A percentile compares a stretch with the other conserved stretches of the same genome.
Evolutionary conservation across 2,329 filamentous ascomycete species (phyloP).

Genomic region (Coniochaeta prunicola): DNA sequence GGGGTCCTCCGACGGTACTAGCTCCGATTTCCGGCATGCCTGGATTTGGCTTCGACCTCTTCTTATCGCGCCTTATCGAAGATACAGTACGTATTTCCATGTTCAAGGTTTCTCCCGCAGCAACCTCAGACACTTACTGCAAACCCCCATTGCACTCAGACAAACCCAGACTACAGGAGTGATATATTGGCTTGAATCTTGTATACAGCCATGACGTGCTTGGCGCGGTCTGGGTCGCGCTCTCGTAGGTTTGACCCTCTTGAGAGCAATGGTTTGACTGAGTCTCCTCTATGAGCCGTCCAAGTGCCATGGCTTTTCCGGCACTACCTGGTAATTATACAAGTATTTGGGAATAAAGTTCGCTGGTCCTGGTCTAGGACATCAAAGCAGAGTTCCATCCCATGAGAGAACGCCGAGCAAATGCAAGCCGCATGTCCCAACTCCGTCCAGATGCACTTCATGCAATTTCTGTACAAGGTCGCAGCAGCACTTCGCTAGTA

Average conservation of each 20-base stretch:
- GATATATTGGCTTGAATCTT: too few species aligned
- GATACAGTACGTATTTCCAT: too few species aligned
- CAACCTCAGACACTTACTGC: too few species aligned
- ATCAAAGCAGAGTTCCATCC: not conserved
- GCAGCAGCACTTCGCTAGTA: constrained; percentile 36
- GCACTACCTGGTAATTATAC: not conserved
- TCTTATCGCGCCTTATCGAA: not conserved
- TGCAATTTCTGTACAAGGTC: not conserved
- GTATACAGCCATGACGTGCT: too few species aligned
- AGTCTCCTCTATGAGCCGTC: too few species aligned
- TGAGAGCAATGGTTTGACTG: too few species aligned
- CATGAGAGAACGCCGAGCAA: not conserved
- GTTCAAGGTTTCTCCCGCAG: too few species aligned
- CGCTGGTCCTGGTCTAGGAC: not conserved
- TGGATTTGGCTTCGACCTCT: not conserved
- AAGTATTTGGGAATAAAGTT: not conserved
- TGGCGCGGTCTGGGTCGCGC: too few species aligned
- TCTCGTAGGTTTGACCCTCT: too few species aligned
- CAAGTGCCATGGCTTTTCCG: not conserved
- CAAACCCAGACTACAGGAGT: too few species aligned
- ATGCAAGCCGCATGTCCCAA: not conserved
- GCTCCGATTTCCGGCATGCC: not conserved
- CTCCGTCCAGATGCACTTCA: not conserved
- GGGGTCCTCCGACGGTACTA: not conserved
- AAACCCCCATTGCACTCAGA: too few species aligned